Evolutionary conservation across 129 eudicot genomes (phyloP), one percentile per base, ranked within the genome.

Genomic region (Oenanthe sinensis): DNA sequence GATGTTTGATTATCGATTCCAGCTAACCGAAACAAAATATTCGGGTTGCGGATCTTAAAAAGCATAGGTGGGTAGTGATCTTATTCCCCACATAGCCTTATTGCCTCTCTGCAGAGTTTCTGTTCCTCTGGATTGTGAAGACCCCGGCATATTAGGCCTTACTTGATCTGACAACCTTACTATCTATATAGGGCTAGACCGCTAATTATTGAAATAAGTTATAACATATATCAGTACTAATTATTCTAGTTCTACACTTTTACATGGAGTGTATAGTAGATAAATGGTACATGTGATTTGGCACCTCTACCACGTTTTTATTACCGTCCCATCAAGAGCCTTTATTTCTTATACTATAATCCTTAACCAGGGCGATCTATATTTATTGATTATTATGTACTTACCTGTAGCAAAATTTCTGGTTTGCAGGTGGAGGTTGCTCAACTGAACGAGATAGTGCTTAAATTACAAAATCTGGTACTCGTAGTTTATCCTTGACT

Each of bases 401-500:
- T 67, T 0, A 67, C 10, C 10, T 30, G 72, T 12, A 30, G 6
- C 22, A 67, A 58, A 67, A 12, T 67, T 30, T 67, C 40, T 67
- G 72, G 20, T 30, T 30, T 67, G 72, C 72, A 67, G 72, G 72
- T 67, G 37, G 72, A 67, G 37, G 72, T 67, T 67, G 72, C 72
- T 14, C 72, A 26, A 67, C 42, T 67, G 72, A 67, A 67, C 3
- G 72, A 30, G 13, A 15, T 16, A 15, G 72, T 30, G 42, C 39
- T 13, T 28, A 67, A 33, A 33, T 67, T 67, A 33, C 42, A 67
- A 67, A 67, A 67, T 67, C 42, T 30, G 72, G 72, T 67, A 67
- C 39, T 33, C 3, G 7, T 4, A 30, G 72, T 67, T 60, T 14
- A 30, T 67, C 39, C 42, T 33, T 67, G 8, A 15, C 43, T 8